Conservation (phyloP, 2,329 filamentous ascomycete species). For the Pestalotiopsis sp. region DNA sequence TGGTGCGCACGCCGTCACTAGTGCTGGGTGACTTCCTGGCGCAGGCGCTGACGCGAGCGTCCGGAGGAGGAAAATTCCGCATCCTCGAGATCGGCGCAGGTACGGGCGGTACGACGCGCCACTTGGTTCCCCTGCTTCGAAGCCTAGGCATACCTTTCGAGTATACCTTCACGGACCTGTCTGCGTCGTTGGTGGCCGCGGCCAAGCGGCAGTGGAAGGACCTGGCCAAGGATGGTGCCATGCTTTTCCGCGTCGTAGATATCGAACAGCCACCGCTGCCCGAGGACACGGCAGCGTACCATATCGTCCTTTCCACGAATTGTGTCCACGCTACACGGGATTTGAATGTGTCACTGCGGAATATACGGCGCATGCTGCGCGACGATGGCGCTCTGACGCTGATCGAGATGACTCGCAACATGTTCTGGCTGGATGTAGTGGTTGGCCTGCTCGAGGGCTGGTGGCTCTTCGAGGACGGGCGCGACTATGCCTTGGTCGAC, state of each 20-base stretch:
- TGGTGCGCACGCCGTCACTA: constrained; percentile 15
- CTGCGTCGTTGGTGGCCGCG: constrained; percentile 31
- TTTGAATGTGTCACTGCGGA: constrained; percentile 23
- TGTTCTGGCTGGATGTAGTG: constrained; percentile 34
- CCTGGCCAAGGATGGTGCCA: constrained; percentile 11
- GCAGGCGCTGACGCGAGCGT: neutral
- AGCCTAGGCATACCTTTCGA: constrained; percentile 27
- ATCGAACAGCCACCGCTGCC: constrained; percentile 29
- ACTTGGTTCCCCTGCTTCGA: constrained; percentile 31
- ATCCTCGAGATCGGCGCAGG: constrained; percentile 48
- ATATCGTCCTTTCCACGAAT: constrained; percentile 37
- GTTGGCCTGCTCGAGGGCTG: constrained; percentile 38
- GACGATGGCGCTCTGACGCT: constrained; percentile 31
- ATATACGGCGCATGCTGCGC: constrained; percentile 31
- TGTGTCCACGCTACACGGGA: constrained; percentile 39
- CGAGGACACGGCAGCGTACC: constrained; percentile 23
- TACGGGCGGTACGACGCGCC: constrained; percentile 43
- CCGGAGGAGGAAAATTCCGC: constrained; percentile 23
- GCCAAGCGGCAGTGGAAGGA: constrained; percentile 27
- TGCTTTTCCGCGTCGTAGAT: constrained; percentile 32
- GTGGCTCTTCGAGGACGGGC: constrained; percentile 35
- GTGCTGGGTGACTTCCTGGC: constrained; percentile 26
- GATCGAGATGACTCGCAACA: constrained; percentile 31
- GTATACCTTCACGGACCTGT: constrained; percentile 47
- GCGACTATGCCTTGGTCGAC: constrained; percentile 26